Evolutionary conservation across 2,329 filamentous ascomycete genomes (phyloP), one percentile per base, ranked within the genome.

Genomic region (Orbilia brochopaga): DNA sequence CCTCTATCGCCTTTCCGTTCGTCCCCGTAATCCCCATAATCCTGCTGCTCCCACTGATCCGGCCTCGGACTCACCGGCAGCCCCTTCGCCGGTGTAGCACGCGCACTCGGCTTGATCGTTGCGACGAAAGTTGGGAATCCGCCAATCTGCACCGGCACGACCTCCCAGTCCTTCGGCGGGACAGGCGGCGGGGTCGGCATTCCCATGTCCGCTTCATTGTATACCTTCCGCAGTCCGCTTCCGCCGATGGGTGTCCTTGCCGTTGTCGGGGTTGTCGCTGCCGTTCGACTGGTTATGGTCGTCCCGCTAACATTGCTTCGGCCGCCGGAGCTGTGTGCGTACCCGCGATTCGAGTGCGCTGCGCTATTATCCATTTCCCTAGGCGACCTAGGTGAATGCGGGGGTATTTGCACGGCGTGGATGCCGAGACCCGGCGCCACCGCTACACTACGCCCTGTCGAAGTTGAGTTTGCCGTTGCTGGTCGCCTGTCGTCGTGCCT

Each of bases 121-220:
- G 66, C 44, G 10, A 63, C 58, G 27, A 63, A 64, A 2, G 27
- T 40, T 27, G 53, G 54, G 24, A 54, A 64, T 1, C 35, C 53
- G 15, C 53, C 53, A 13, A 70, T 64, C 8, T 48, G 40, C 11
- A 72, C 32, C 32, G 60, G 50, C 2, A 72, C 51, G 8, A 61
- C 60, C 32, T 56, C 67, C 60, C 60, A 72, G 48, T 72, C 67
- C 51, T 72, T 72, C 35, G 67, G 67, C 35, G 67, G 67, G 13
- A 50, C 48, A 19, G 60, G 60, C 37, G 67, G 67, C 5, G 55
- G 44, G 10, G 61, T 44, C 42, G 48, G 52, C 24, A 50, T 21
- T 24, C 51, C 30, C 32, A 24, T 44, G 1, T 8, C 17, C 13
- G 13, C 23, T 23, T 30, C 50, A n/a, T 32, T 48, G 17, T 48